Base-by-base conservation (phyloP, 495 filamentous ascomycete genomes). In the Xylona heveae region DNA sequence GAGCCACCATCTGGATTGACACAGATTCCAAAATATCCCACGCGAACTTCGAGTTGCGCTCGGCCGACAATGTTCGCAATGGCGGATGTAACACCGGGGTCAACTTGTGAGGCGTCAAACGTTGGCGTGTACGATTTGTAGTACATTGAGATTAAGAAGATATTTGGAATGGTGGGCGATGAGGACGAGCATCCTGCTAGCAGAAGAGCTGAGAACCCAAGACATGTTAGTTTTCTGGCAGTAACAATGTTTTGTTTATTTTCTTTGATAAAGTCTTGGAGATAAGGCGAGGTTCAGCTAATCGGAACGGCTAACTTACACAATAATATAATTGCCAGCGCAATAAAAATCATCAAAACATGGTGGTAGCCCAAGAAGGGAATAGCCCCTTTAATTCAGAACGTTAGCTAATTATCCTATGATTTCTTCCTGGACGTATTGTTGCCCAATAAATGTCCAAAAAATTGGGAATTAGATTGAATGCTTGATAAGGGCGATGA, bases 291-390 rank as follows among this genome's bases (percentile, higher is more conserved):
- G 7, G 1, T 13, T n/a, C n/a, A n/a, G n/a, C n/a, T n/a, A n/a
- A n/a, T n/a, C n/a, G n/a, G n/a, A n/a, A n/a, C n/a, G n/a, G 17
- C 29, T 28, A 20, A 61, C 85, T 55, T 61, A 95, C 85, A 95
- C 35, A 97, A 65, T 48, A 97, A 58, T 53, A 97, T 88, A 47
- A 97, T 93, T 1, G 84, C 67, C 28, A 94, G 61, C 23, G 81
- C 82, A 45, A 97, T 92, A 31, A 99, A 56, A 42, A 95, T 78
- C 88, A 99, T 95, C 42, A 99, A 64, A 28, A 94, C 78, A 68
- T 99, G 88, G 55, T 99, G 88, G 55, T 95, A 99, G 39, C 90
- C 88, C 38, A 99, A 71, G 57, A 92, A 81, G 37, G 88, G 85
- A 57, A 94, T 64, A 46, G 85, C 69, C 44, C 81, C 82, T 92